A percentile compares a stretch with the other conserved stretches of the same genome.
Evolutionary conservation across 768 basidiomycete genomes (phyloP).

Genomic region (Pisolithus tinctorius): DNA sequence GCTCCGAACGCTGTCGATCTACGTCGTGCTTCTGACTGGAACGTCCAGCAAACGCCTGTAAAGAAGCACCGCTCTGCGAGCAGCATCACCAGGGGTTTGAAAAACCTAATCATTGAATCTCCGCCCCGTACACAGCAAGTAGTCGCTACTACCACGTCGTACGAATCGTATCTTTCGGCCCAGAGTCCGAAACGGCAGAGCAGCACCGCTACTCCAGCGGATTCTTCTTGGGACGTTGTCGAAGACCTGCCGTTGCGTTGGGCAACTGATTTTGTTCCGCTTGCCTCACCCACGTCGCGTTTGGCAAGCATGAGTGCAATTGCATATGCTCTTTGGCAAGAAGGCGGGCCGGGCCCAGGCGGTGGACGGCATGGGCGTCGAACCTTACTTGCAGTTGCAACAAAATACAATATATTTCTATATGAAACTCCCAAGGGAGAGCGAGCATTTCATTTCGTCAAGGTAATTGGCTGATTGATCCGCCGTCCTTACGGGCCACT

Average conservation of each 20-base stretch:
- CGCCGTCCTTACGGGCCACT: background rate
- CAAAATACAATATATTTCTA: slow-evolving; percentile 63
- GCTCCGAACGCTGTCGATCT: slow-evolving; percentile 57
- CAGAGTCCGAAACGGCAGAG: slow-evolving; percentile 19
- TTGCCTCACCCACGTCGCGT: slow-evolving; percentile 64
- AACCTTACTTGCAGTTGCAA: slow-evolving; percentile 65
- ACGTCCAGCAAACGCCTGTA: slow-evolving; percentile 40
- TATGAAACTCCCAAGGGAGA: slow-evolving; percentile 82
- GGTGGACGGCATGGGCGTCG: slow-evolving; percentile 39
- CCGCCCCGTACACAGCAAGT: slow-evolving; percentile 25
- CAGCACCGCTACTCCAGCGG: slow-evolving; percentile 31
- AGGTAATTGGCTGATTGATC: slow-evolving; percentile 36
- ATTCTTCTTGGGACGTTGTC: slow-evolving; percentile 65
- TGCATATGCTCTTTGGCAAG: slow-evolving; percentile 64
- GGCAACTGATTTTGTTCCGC: slow-evolving; percentile 82
- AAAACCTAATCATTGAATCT: slow-evolving; percentile 46
- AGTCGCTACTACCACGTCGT: slow-evolving; percentile 9
- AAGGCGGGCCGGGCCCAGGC: slow-evolving; percentile 42
- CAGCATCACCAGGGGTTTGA: slow-evolving; percentile 58
- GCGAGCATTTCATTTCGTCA: slow-evolving; percentile 75
- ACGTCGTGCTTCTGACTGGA: slow-evolving; percentile 43
- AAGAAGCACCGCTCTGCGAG: slow-evolving; percentile 46
- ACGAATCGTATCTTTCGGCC: slow-evolving; percentile 25
- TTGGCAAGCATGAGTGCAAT: slow-evolving; percentile 50
- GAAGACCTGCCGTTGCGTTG: slow-evolving; percentile 71